Evolutionary conservation across 176 grass and related monocot genomes (phyloP), one percentile per base, ranked within the genome.

Genomic region (Zoysia japonica): DNA sequence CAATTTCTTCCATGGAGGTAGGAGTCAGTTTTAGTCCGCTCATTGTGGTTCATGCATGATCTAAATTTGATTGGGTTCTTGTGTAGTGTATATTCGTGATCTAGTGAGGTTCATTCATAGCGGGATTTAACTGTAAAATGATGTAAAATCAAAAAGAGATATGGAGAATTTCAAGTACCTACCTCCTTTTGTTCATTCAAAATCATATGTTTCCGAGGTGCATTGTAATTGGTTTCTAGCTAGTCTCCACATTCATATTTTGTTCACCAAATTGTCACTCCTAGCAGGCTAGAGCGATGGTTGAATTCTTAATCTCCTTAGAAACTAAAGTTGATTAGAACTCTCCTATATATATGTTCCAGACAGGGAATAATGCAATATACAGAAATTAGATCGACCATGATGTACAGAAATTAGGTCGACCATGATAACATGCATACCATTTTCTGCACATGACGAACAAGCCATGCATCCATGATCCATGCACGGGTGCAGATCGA

Each of bases 1-100:
- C 0, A 28, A 28, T 40, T 49, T 75, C 50, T 40, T 75, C 77
- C 67, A 85, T 89, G 87, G 87, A 89, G 87, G 83, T 89, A 78
- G 41, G 87, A 39, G 5, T 62, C 44, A 51, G 37, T 45, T 56
- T 47, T 35, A 1, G 3, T 61, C 36, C 2, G 10, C 9, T 43
- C n/a, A 42, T 12, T 42, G 49, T 20, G 11, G 52, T 51, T 13
- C 2, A 9, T 57, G 28, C 56, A 71, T 63, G 11, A 9, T 57
- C 28, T 69, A 6, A 52, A 51, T 44, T 5, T 38, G 5, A 3
- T 61, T 41, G 5, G 20, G 35, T 63, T 76, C 13, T 5, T 75
- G 82, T 70, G 4, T 28, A 15, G 3, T 11, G 54, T 38, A 50
- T 19, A 5, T 35, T 69, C 38, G 50, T 68, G 20, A 67, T 73